Evolutionary conservation across 441 rosid genomes (phyloP).

Genomic region (Hypseocharis bilobata): DNA sequence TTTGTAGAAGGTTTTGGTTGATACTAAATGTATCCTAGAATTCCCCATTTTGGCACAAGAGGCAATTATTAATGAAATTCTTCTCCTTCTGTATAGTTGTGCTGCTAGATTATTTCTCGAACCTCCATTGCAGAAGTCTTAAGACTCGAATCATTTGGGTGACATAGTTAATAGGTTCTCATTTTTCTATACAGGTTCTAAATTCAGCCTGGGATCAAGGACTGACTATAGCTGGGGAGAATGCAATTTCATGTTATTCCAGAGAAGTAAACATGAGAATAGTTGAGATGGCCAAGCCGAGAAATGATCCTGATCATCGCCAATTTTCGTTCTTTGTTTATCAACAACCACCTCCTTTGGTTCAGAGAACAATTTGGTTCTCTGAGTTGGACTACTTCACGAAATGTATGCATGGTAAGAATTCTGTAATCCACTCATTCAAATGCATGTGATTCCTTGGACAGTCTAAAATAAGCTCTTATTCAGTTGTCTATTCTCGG

Average conservation of each 20-base stretch:
- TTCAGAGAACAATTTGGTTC: slow-evolving; percentile 49
- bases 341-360: slow-evolving; percentile 52
- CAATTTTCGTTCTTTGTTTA: slow-evolving; percentile 51
- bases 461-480: background rate
- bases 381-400: slow-evolving; percentile 49
- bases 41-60: too few species aligned
- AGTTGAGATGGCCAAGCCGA: slow-evolving; percentile 60
- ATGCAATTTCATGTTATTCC: slow-evolving; percentile 47
- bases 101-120: too few species aligned
- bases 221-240: slow-evolving; percentile 50
- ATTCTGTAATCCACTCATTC: background rate
- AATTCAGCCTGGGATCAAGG: slow-evolving; percentile 64
- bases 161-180: background rate
- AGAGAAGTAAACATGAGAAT: slow-evolving; percentile 52
- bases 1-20: too few species aligned
- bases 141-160: background rate
- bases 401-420: slow-evolving; percentile 59
- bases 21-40: background rate
- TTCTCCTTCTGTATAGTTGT: too few species aligned
- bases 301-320: slow-evolving; percentile 51
- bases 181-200: slow-evolving; percentile 39
- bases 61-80: too few species aligned
- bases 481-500: background rate
- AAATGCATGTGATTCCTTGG: background rate
- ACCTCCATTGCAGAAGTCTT: too few species aligned